These are phyloP conservation scores for Noccaea caerulescens DNA, from an alignment of 345 rosid genomes.

Conservation along the genomic window DNA sequence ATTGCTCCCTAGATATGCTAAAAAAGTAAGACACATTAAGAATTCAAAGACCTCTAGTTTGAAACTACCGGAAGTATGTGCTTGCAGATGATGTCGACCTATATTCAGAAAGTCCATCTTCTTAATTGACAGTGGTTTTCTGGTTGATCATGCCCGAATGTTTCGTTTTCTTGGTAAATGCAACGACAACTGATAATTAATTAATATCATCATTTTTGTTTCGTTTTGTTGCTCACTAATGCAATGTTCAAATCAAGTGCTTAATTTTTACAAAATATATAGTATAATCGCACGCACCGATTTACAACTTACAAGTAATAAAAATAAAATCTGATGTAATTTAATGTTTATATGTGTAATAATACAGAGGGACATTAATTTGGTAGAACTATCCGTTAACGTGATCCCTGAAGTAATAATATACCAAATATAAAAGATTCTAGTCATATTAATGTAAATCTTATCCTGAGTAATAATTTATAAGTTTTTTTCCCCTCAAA, in stretches of 20 bases:
- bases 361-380: background rate
- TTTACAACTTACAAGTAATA: background rate
- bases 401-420: background rate
- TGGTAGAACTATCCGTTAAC: background rate
- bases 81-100: too few relatives aligned
- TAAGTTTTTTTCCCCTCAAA: background rate
- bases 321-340: background rate
- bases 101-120: background rate
- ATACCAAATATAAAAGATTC: background rate
- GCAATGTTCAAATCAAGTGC: background rate
- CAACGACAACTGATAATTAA: background rate
- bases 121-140: background rate
- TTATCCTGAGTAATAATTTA: background rate
- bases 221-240: background rate
- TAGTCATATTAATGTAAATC: constrained; percentile 13
- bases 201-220: background rate
- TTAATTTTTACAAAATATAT: background rate
- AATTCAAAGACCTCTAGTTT: background rate
- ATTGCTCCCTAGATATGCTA: background rate
- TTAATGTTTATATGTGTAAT: constrained; percentile 7
- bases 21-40: background rate
- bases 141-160: constrained; percentile 9
- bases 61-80: background rate
- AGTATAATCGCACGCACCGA: background rate
- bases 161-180: constrained; percentile 3